phyloP scores from a whole-genome alignment of 176 grass and related monocot genomes.

The Oryza nivara region DNA sequence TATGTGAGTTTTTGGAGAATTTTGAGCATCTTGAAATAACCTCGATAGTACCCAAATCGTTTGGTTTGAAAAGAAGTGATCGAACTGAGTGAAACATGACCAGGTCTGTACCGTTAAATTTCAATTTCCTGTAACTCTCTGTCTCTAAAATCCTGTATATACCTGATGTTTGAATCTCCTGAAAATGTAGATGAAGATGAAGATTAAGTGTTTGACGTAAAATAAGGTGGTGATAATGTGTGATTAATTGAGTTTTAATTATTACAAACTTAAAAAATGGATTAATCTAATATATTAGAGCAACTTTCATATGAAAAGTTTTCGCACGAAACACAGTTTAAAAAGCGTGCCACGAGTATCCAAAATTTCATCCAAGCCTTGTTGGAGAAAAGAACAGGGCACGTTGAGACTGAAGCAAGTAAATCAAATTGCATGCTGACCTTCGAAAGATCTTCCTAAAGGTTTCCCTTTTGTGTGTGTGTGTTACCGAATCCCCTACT shows the following conservation, averaged over 20 bases:
- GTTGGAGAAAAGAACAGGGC: no score
- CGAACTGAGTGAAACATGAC: background rate
- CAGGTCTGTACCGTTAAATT: slow-evolving; percentile 9
- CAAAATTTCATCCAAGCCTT: no score
- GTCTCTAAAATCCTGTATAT: slow-evolving; percentile 50
- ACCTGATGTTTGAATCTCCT: no score
- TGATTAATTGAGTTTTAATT: no score
- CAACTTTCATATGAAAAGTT: no score
- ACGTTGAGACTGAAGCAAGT: slow-evolving; percentile 57
- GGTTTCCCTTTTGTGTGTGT: slow-evolving; percentile 40
- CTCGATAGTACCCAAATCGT: background rate
- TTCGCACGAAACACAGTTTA: no score
- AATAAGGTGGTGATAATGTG: no score
- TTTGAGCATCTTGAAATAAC: slow-evolving; percentile 83
- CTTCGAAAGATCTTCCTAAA: slow-evolving; percentile 74
- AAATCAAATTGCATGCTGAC: slow-evolving; percentile 58
- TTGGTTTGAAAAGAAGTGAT: background rate
- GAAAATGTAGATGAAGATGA: no score
- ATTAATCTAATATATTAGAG: no score
- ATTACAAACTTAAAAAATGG: no score
- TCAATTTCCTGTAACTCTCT: slow-evolving; percentile 15
- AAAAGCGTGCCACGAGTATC: no score
- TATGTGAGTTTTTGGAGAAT: slow-evolving; percentile 56
- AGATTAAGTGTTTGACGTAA: no score
- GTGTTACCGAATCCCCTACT: slow-evolving; percentile 15